Evolutionary conservation across 1,139 yeast genomes (phyloP).

Genomic region (Magnusiomyces paraingens): DNA sequence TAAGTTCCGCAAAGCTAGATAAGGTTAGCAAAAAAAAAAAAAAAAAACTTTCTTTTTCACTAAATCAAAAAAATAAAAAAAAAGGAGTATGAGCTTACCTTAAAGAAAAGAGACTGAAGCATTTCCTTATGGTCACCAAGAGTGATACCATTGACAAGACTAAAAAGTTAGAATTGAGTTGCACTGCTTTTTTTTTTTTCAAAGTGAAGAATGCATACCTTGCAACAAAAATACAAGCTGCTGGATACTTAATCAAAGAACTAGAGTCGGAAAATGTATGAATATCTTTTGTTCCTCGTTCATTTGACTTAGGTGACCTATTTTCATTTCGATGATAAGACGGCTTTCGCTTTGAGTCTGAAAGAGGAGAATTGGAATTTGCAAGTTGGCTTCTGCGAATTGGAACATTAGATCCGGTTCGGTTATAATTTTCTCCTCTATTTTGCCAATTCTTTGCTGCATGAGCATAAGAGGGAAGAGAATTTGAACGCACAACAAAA

Average conservation of each 20-base stretch:
- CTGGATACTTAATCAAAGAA: constrained; percentile 38
- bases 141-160: constrained; percentile 17
- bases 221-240: constrained; percentile 87
- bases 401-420: not conserved
- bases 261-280: not conserved
- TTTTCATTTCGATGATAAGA: no score
- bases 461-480: not conserved
- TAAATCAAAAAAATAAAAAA: not conserved
- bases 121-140: constrained; percentile 14
- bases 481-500: constrained; percentile 1
- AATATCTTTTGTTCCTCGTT: no score
- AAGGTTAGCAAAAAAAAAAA: constrained; percentile 2
- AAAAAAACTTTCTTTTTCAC: no score
- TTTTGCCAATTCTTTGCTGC: not conserved
- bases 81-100: constrained; percentile 21
- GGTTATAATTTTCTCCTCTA: not conserved
- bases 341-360: no score
- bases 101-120: constrained; percentile 54
- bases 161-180: constrained; percentile 34
- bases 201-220: constrained; percentile 23
- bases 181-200: constrained; percentile 60
- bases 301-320: no score
- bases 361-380: no score
- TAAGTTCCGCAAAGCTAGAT: constrained; percentile 56
- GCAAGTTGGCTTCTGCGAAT: not conserved